phyloP scores from a whole-genome alignment of 805 yeast species.

The Teunomyces lycoperdinae region DNA sequence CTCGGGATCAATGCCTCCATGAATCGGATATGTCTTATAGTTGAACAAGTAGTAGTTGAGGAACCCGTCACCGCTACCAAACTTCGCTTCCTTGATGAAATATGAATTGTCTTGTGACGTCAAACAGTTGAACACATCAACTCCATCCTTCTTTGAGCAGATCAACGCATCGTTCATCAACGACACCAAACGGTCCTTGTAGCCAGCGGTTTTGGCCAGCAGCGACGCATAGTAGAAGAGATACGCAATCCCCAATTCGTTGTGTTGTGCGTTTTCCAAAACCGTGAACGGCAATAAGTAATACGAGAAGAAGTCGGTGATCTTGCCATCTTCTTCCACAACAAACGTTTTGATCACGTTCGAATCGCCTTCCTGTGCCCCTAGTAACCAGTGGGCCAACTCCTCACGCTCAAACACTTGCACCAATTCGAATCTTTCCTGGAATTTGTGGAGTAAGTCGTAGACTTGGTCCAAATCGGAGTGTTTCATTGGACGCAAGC shows the following conservation, averaged over 20 bases:
- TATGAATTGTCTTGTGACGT: constrained; percentile 86
- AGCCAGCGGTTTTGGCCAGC: constrained; percentile 41
- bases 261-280: constrained; percentile 58
- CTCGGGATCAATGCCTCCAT: constrained; percentile 70
- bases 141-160: constrained; percentile 60
- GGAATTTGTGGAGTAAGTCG: constrained; percentile 58
- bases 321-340: constrained; percentile 62
- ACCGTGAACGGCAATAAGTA: constrained; percentile 87
- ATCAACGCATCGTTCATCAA: constrained; percentile 75
- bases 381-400: constrained; percentile 77
- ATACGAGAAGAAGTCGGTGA: constrained; percentile 88
- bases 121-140: constrained; percentile 92
- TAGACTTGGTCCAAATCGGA: constrained; percentile 66
- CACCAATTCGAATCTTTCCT: constrained; percentile 65
- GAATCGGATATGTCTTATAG: constrained; percentile 75
- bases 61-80: constrained; percentile 92
- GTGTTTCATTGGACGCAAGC: constrained; percentile 55
- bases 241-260: constrained; percentile 80
- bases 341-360: constrained; percentile 76
- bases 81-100: constrained; percentile 78
- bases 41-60: constrained; percentile 90
- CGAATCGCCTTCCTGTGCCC: constrained; percentile 34
- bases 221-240: constrained; percentile 86
- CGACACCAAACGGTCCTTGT: constrained; percentile 57
- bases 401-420: constrained; percentile 71